Base-by-base conservation (phyloP, 345 rosid genomes). In the Pistacia vera region DNA sequence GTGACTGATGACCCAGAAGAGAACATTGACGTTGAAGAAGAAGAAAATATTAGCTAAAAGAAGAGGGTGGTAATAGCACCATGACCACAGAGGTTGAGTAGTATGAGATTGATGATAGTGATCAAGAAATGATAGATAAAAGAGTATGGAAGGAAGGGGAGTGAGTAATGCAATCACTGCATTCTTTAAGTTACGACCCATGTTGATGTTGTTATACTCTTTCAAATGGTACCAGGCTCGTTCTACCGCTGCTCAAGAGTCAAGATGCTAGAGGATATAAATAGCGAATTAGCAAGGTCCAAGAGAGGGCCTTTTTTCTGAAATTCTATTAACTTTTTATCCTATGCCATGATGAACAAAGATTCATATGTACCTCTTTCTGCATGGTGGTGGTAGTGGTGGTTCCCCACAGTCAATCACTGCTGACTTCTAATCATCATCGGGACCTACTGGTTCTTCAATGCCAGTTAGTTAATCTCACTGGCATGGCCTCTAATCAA, bases 1-100 rank as follows among this genome's bases (percentile, higher is more conserved):
- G 52, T 81, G 90, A 11, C 99, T 74, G 80, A 91, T 88, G 87
- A 88, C 65, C 98, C 98, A 95, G 91, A 95, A 93, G 84, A 92
- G 86, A 51, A 93, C 81, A 81, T 93, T 90, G 88, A 93, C 99
- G 73, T 93, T 96, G 80, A 93, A 80, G 95, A 91, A 92, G 92
- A 96, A 96, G 75, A 96, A 85, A 68, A 77, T 77, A 77, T 96
- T 96, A 75, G 86, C 97, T 13, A 96, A 73, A 1, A 96, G 85
- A 71, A 93, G 86, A 51, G 99, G 99, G 63, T 91, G 98, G 71
- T 78, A 80, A 68, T 83, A 84, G 89, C 95, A 93, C 98, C 98
- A 93, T 14, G 86, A 80, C 80, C 88, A 90, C 10, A 87, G 56
- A 72, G 81, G 73, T 89, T 82, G 66, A 83, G 41, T 36, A 16